Base-by-base conservation (phyloP, 148 eudicot genomes). In the Spergularia bocconei region DNA sequence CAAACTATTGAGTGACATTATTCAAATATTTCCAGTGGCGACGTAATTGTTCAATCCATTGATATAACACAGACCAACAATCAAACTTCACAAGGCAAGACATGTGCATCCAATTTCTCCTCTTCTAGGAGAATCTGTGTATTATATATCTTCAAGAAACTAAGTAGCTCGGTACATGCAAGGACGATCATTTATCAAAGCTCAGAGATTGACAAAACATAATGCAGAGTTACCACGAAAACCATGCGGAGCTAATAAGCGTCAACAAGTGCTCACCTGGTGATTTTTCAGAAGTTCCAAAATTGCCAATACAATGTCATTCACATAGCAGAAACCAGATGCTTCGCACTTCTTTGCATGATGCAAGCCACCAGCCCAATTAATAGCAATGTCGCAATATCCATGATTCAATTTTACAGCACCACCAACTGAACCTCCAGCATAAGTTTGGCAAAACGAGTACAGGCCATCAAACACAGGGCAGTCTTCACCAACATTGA, bases 401-500 rank as follows among this genome's bases (percentile, higher is more conserved):
- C 83, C 84, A 74, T 85, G 90, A 79, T 88, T 88, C 69, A 88
- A 79, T 69, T 86, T 88, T 4, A 86, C 87, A 36, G 92, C 90
- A 63, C 88, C 92, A 13, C 92, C 88, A 52, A 86, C 84, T 0
- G 92, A 88, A 62, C 92, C 90, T 25, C 92, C 92, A 2, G 90
- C 92, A 77, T 81, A 88, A 60, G 91, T 82, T 81, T 88, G 91
- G 80, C 91, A 88, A 75, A 86, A 88, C 17, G 89, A 83, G 70
- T 82, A 88, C 55, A 88, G 75, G 14, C 92, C 92, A 62, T 87
- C 88, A 79, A 88, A 88, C 13, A 89, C 92, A 33, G 92, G 90
- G 75, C 90, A 89, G 68, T 89, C 92, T 80, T 89, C 90, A 11
- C 92, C 92, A n/a, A 89, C 92, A 70, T 87, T 89, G 74, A 89